A percentile compares a stretch with the other conserved stretches of the same genome.
Evolutionary conservation across 2,329 filamentous ascomycete species (phyloP).

Genomic region (Plectosphaerella cucumerina): DNA sequence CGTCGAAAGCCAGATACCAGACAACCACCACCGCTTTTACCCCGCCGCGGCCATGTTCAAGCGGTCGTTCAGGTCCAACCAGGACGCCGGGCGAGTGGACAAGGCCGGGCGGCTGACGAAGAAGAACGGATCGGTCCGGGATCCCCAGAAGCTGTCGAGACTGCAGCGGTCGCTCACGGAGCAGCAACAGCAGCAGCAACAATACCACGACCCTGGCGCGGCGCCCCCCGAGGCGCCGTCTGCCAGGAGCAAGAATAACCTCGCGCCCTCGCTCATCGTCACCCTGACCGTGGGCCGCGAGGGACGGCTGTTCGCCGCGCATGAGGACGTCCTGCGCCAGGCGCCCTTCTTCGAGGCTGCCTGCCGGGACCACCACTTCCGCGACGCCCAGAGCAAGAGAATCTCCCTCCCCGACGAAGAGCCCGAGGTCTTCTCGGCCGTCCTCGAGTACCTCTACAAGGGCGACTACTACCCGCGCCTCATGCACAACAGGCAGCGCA

Average conservation of each 20-base stretch:
- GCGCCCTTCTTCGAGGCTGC: conserved; percentile 78
- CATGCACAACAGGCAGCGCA: conserved; percentile 78
- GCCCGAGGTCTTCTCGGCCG: conserved; percentile 86
- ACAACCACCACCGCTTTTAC: background rate
- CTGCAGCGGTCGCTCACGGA: conserved; percentile 77
- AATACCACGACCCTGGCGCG: conserved; percentile 20
- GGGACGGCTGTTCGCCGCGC: conserved; percentile 87
- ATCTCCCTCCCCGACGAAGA: conserved; percentile 72
- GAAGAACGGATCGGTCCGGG: conserved; percentile 53
- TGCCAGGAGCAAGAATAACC: conserved; percentile 20
- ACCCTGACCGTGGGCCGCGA: conserved; percentile 81
- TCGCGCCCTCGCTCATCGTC: conserved; percentile 66
- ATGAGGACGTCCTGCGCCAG: conserved; percentile 85
- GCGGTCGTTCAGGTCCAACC: conserved; percentile 79
- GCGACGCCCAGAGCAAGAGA: conserved; percentile 72
- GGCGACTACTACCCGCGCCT: conserved; percentile 91
- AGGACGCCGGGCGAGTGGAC: conserved; percentile 64
- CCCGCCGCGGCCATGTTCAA: conserved; percentile 72
- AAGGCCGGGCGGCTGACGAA: conserved; percentile 86
- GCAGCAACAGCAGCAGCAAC: conserved; percentile 36
- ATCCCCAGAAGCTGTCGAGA: conserved; percentile 76
- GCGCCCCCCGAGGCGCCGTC: conserved; percentile 40
- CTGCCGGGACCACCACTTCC: conserved; percentile 63
- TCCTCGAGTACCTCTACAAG: conserved; percentile 97
- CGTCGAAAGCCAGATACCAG: conserved; percentile 7